Base-by-base conservation (phyloP, 305 asterid species). In the Fraxinus angustifolia region DNA sequence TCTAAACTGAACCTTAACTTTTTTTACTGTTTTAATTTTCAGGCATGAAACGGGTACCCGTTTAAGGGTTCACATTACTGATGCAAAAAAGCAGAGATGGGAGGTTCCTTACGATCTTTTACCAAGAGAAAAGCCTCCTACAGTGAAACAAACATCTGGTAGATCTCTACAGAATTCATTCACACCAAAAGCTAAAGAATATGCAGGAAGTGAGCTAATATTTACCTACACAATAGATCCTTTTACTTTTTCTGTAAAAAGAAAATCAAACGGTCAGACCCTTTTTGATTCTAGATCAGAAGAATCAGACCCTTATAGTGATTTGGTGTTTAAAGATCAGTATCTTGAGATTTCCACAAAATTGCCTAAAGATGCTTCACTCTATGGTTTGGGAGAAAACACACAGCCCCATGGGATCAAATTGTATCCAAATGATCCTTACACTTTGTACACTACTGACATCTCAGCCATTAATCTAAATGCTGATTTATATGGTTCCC, bases 301-400 rank as follows among this genome's bases (percentile, higher is more conserved):
- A 2, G 88, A 88, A 81, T 83, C 95, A 8, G 93, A 87, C 88
- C 88, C 92, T 4, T 87, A 70, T 81, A 87, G 73, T 12, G 40
- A 19, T 26, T 73, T 96, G 81, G 99, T 96, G 65, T 96, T 96
- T 82, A 96, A 96, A 71, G 98, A 96, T 82, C 99, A 96, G 78
- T 96, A 96, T 76, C 91, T 96, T 0, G 99, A 96, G 79, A 86
- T 93, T 28, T 91, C 98, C 8, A 96, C 99, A 30, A 90, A 85
- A 70, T 77, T 96, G 76, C 97, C 99, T 0, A 87, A 88, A 79
- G 90, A 90, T 68, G 97, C 99, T 6, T 91, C 99, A 3, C 48
- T 96, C 70, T 96, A 94, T 70, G 99, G 99, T 0, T 62, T 96
- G 30, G 99, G 99, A 2, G 99, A 96, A 45, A 96, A 87, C 89